These are phyloP conservation scores for Penicillium canariense DNA, from an alignment of 495 filamentous ascomycete genomes.

Conservation along the genomic window DNA sequence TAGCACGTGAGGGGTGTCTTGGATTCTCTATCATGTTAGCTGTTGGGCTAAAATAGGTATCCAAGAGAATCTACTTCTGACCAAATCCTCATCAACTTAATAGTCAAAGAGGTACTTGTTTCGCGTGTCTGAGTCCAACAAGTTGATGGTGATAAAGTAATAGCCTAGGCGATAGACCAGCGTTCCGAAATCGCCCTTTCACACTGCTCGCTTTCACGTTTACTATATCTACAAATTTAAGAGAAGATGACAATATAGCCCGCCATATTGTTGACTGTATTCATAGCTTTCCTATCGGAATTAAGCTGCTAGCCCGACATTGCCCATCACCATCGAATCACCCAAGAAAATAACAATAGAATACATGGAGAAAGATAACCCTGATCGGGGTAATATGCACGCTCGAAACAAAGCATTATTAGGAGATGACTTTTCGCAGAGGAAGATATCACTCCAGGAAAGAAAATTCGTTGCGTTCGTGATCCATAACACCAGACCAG, in stretches of 20 bases:
- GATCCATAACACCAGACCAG: conserved; percentile 42
- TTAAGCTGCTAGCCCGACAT: conserved; percentile 3
- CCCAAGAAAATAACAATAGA: conserved; percentile 26
- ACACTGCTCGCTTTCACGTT: too few relatives aligned
- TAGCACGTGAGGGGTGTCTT: too few relatives aligned
- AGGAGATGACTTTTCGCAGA: conserved; percentile 30
- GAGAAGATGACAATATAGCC: neutral
- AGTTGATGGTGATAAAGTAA: too few relatives aligned
- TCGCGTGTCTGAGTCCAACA: too few relatives aligned
- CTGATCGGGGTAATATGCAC: conserved; percentile 40
- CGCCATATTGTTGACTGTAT: neutral
- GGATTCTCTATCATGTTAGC: too few relatives aligned
- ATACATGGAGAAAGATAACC: conserved; percentile 34
- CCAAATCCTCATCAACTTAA: too few relatives aligned
- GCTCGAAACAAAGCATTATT: conserved; percentile 40
- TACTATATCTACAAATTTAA: neutral
- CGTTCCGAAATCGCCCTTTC: neutral
- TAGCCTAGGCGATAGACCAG: too few relatives aligned
- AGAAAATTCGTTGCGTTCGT: conserved; percentile 49
- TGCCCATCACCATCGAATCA: conserved; percentile 4
- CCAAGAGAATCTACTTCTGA: too few relatives aligned
- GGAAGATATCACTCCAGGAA: conserved; percentile 23
- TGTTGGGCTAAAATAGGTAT: too few relatives aligned
- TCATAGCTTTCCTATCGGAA: neutral
- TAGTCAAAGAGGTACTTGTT: too few relatives aligned